phyloP scores from a whole-genome alignment of 805 yeast species.

The Saturnispora kantuleensis region DNA sequence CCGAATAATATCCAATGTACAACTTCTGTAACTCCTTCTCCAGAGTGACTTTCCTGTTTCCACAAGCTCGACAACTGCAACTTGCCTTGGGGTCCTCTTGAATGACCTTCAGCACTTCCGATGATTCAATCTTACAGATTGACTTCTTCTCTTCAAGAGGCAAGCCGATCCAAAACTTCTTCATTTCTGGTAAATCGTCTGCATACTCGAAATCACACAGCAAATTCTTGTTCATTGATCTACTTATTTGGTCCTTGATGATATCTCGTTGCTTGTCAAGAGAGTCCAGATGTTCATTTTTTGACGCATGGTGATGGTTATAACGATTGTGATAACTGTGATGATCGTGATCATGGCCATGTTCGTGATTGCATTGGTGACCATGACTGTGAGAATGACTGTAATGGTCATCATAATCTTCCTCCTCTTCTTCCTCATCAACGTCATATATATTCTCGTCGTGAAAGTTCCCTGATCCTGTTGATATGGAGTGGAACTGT shows the following conservation, averaged over 20 bases:
- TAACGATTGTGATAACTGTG: conserved; percentile 12
- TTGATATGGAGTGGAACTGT: conserved; percentile 6
- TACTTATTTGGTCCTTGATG: conserved; percentile 14
- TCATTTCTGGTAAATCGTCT: conserved; percentile 43
- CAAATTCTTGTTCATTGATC: conserved; percentile 17
- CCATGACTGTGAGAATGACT: conserved; percentile 12
- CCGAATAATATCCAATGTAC: conserved; percentile 58
- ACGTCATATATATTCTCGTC: no score
- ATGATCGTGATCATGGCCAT: conserved; percentile 10
- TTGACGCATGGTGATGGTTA: conserved; percentile 6
- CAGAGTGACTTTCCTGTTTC: conserved; percentile 57
- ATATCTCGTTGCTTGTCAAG: conserved; percentile 16
- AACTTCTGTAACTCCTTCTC: conserved; percentile 70
- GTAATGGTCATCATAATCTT: conserved; percentile 11
- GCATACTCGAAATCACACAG: conserved; percentile 29
- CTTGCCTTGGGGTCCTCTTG: conserved; percentile 45
- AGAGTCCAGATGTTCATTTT: conserved; percentile 2
- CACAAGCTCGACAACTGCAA: conserved; percentile 74
- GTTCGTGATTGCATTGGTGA: conserved; percentile 3
- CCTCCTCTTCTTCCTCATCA: not conserved
- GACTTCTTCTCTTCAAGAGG: conserved; percentile 49
- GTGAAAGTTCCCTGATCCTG: conserved; percentile 11
- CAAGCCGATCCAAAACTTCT: conserved; percentile 58
- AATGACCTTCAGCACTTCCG: conserved; percentile 56
- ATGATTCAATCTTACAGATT: conserved; percentile 57